Evolutionary conservation across 768 basidiomycete species (phyloP), one percentile per base, ranked within the genome.

Genomic region (Ramaria rubella): DNA sequence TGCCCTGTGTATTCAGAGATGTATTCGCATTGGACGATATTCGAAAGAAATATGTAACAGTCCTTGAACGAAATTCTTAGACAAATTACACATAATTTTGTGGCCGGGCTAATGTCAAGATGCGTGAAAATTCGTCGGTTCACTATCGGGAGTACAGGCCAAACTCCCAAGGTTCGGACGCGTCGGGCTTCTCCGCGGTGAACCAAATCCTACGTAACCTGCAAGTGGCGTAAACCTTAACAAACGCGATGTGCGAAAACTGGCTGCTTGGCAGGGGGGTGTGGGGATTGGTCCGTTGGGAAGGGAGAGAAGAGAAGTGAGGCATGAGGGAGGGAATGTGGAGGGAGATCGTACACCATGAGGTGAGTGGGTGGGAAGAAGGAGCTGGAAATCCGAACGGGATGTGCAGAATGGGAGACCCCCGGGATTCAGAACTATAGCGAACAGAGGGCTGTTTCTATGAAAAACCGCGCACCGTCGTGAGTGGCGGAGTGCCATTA

Each of bases 191-290:
- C 44, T 46, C 49, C 19, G 44, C 79, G 60, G 77, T 80, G 67
- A 90, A 80, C 88, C 89, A 91, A 27, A 91, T 80, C 64, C 89
- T 75, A 59, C 85, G 74, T 62, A 91, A 69, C 34, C 88, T 79
- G 70, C 89, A 91, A 34, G 79, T 87, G 21, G 87, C 87, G 65
- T 89, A 85, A 44, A 91, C 77, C 66, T 83, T 86, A 61, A 90
- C 73, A 63, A 81, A 86, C n/a, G 81, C 77, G 45, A 85, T 75
- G 72, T 86, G 81, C 0, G 85, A 81, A 65, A 81, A 87, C 46
- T 70, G 70, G 48, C 81, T 81, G 58, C 69, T 72, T 21, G 87
- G 87, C 40, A 74, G 63, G 67, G 60, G 61, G 52, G 50, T 61
- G 55, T 59, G 61, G 59, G 48, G 64, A 61, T 30, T 52, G 14